These are phyloP conservation scores for Boletus subparvulus DNA, from an alignment of 768 basidiomycete genomes.

Conservation along the genomic window DNA sequence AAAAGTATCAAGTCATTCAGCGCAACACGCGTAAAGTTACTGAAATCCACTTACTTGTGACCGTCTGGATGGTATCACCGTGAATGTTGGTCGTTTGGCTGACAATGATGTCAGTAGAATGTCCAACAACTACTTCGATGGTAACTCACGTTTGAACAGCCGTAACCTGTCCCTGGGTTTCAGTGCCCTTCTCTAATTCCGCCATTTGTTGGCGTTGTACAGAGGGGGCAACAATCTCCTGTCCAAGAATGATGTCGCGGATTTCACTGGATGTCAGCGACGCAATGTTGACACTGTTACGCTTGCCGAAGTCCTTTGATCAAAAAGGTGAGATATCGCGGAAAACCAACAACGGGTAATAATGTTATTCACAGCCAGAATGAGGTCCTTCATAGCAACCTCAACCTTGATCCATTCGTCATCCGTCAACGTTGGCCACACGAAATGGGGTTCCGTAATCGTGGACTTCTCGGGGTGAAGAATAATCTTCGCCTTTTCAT, in stretches of 20 bases:
- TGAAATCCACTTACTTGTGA: constrained; percentile 67
- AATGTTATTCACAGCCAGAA: constrained; percentile 62
- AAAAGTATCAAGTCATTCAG: constrained; percentile 4
- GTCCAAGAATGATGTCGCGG: constrained; percentile 96
- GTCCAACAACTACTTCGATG: background rate
- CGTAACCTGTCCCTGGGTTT: constrained; percentile 93
- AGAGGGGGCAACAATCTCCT: constrained; percentile 95
- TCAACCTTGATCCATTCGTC: constrained; percentile 99
- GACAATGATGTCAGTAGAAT: constrained; percentile 7
- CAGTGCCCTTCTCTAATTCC: constrained; percentile 93
- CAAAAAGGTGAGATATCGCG: constrained; percentile 14
- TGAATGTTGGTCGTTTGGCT: constrained; percentile 97
- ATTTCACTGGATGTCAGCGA: constrained; percentile 96
- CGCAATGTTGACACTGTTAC: constrained; percentile 98
- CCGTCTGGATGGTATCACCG: constrained; percentile 92
- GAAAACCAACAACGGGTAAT: background rate
- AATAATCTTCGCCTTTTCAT: constrained; percentile 99
- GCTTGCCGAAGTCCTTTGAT: constrained; percentile 90
- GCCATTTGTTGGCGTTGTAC: constrained; percentile 99
- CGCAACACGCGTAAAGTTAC: background rate
- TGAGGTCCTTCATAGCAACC: constrained; percentile 97
- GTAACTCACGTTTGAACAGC: constrained; percentile 80
- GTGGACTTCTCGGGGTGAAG: constrained; percentile 96
- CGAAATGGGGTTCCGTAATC: constrained; percentile 95
- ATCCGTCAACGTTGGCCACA: constrained; percentile 91